Evolutionary conservation across 371 early-diverging fungal genomes (phyloP), one percentile per base, ranked within the genome.

Genomic region (Mucor circinelloides): DNA sequence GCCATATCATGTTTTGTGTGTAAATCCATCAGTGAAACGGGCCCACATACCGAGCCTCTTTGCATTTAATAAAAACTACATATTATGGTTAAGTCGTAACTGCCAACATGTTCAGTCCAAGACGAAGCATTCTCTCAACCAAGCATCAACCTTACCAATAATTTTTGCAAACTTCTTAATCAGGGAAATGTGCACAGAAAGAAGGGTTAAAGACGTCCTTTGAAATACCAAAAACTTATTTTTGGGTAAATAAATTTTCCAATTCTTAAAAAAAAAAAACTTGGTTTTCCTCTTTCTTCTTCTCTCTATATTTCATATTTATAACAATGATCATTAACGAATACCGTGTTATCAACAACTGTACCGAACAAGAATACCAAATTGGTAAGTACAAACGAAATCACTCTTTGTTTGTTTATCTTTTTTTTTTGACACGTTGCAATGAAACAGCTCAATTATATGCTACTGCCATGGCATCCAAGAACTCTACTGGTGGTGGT

Each of bases 391-490:
- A 34, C 28, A 7, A 42, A 31, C 48, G 3, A 3, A 59, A 6
- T 28, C n/a, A 34, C 13, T 13, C 13, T 0, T 36, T 42, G 31
- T 52, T 36, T 54, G 28, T 27, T 15, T 48, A 36, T 10, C 36
- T 38, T 17, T 13, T 40, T 17, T 1, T 30, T 40, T 27, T 36
- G 40, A 30, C 25, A 50, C 50, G 50, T 25, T 36, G 13, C 4
- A 6, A 10, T 21, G 10, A 15, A 36, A 48, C 84, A 64, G 91
- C 87, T 25, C 91, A 91, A 78, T 76, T 91, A 46, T 91, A 85
- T 71, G 83, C 88, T 50, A 91, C 91, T 60, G 89, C 90, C 34
- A 77, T 87, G 76, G 87, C 88, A 72, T 90, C 90, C 28, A 85
- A 88, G 68, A 85, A 83, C 58, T 85, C 86, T 71, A 89, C 90